Base-by-base conservation (phyloP, 2,329 filamentous ascomycete species). In the Hypoxylon sp. region DNA sequence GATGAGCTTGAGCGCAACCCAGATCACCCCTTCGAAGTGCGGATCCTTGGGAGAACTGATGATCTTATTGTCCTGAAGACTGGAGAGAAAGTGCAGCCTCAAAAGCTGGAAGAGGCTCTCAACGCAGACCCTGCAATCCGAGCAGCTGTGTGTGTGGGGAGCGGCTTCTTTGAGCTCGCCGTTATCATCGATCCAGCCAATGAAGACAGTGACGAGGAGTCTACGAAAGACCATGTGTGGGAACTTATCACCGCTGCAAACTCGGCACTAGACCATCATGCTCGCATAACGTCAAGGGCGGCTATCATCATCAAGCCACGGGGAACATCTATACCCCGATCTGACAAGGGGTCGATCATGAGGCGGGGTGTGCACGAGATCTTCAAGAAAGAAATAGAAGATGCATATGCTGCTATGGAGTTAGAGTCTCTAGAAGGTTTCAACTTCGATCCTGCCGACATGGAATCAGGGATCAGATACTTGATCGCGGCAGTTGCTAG, bases 41-140 rank as follows among this genome's bases (percentile, higher is more conserved):
- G 72, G 60, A 32, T 72, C 26, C 57, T 77, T 6, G 78, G 78
- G 0, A 69, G 79, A 6, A 72, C 71, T 19, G 79, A 80, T 34
- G 68, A 70, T 41, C 55, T 70, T 10, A 64, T 70, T 10, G 62
- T 67, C 11, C 47, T 68, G n/a, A 64, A 64, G 54, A 70, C 65
- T 0, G 68, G 68, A 32, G 68, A 70, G 34, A 70, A 70, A 41
- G 56, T 70, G 3, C 47, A 57, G 26, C 63, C 68, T 5, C 61
- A 41, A n/a, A 51, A 55, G 15, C 24, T 70, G 8, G 68, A 70
- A 46, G 39, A 56, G 24, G 13, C 22, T 0, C 55, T 70, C 5
- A 58, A 53, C 8, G 26, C 24, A 10, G 59, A 62, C 15, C 8
- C 54, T 7, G 8, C 8, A 3, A 52, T 70, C 8, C 57, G 48